Evolutionary conservation across 768 basidiomycete genomes (phyloP), one percentile per base, ranked within the genome.

Genomic region (Amylocystis lapponica): DNA sequence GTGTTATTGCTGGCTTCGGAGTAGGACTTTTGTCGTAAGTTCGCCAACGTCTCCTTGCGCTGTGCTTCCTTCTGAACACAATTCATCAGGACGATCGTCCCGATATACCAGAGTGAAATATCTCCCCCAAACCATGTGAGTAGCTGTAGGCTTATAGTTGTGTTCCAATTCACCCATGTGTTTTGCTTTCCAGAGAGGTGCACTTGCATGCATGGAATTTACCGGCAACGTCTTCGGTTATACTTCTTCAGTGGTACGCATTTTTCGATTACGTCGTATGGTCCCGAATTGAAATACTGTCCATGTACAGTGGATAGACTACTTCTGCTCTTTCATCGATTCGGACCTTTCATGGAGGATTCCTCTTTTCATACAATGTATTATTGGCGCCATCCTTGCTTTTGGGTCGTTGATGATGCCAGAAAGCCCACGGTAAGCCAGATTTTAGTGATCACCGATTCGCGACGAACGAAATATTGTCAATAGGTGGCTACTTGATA

Each of bases 81-180:
- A 11, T 6, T 13, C 9, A 16, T 41, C 52, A 92, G 90, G 32
- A 93, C 90, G n/a, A 92, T 93, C 47, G 90, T 93, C 22, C 91
- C 90, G 12, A 91, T 93, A 45, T 94, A 92, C 62, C 89, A 96
- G 69, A 91, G 88, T 53, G 94, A 97, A 69, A 91, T 96, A 36
- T 93, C 90, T 4, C 93, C 94, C 23, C 88, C 94, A 2, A 75
- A 86, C 53, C 89, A 94, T 66, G 90, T 87, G 36, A 32, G 48
- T 49, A 3, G 13, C 16, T 16, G n/a, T 37, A 16, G 4, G 1
- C 11, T 26, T 23, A 38, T n/a, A 39, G 27, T 14, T 14, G 21
- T 16, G 22, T 32, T 33, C 2, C 39, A 30, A 42, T 10, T n/a
- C 23, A 12, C 33, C 17, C 42, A 39, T 20, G 42, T 45, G 37